Conservation (phyloP, 129 eudicot genomes). For the Oenanthe sinensis region DNA sequence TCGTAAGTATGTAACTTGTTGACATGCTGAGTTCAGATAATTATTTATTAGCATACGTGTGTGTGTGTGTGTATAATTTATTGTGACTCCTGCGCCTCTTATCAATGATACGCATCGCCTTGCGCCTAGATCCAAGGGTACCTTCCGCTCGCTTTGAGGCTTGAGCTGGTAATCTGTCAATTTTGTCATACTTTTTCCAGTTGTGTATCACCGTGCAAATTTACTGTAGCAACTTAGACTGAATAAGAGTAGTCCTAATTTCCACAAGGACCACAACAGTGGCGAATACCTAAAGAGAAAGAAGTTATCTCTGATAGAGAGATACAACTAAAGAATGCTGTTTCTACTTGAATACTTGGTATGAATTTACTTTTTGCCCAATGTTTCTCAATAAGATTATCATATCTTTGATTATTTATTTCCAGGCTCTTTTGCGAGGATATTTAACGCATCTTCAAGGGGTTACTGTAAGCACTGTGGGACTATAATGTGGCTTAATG, state of each 20-base stretch:
- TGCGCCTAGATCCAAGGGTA: not conserved
- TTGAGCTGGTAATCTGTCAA: not conserved
- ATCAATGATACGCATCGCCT: not conserved
- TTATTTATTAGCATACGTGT: not conserved
- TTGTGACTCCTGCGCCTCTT: not conserved
- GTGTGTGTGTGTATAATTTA: no score
- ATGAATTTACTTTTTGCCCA: not conserved
- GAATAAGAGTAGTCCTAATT: not conserved
- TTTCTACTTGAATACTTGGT: not conserved
- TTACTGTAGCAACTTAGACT: not conserved
- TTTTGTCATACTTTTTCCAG: not conserved
- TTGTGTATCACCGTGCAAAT: not conserved
- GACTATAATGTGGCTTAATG: conserved; percentile 51
- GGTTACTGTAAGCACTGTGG: conserved; percentile 60
- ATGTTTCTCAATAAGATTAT: not conserved
- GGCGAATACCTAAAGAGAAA: not conserved
- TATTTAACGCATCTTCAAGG: conserved; percentile 33
- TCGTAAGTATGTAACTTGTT: not conserved
- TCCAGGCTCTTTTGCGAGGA: conserved; percentile 38
- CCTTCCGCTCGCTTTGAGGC: not conserved
- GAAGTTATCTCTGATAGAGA: not conserved
- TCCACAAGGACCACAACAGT: no score
- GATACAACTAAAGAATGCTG: not conserved
- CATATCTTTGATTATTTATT: not conserved
- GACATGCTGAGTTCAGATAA: not conserved